Evolutionary conservation across 2,329 filamentous ascomycete genomes (phyloP), one percentile per base, ranked within the genome.

Genomic region (Lasiodiplodia gonubiensis): DNA sequence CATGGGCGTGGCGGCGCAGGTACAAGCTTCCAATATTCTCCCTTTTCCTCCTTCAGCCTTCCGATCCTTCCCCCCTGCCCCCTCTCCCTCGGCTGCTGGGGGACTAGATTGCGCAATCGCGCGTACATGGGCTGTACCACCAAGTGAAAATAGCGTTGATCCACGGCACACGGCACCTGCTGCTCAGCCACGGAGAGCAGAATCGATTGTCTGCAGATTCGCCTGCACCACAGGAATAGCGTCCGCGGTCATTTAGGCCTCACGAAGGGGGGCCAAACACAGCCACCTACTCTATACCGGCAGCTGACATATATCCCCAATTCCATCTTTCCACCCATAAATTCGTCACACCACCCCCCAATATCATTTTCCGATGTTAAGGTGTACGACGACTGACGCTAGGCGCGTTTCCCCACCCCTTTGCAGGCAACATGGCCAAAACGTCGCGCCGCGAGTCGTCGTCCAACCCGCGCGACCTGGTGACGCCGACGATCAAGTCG

Each of bases 401-500:
- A 42, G 42, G 21, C n/a, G 5, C 10, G 18, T 46, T 46, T n/a
- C 42, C n/a, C n/a, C 12, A n/a, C n/a, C 7, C 42, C 3, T 30
- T 4, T 30, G 16, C 71, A 81, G 84, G 84, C 71, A 86, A 86
- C 77, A 82, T 85, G 68, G 79, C 74, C 67, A 77, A 77, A 52
- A 67, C 70, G 30, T 77, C 79, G 30, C 76, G 78, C 57, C 73
- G 74, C 61, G 74, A 73, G n/a, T 63, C 57, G 21, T 54, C 49
- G 18, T 54, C 57, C 55, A 42, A 60, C 39, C 65, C 66, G 35
- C 35, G 86, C 70, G 91, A 94, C 74, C 88, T 97, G 70, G 83
- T 90, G 74, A 97, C 93, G 1, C 94, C 94, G 0, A 91, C 88
- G 14, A 87, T 98, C 76, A 97, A 96, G 82, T 87, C 87, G 55